Percentiles rank a stretch among this genome's conserved stretches.
These are phyloP conservation scores for Trichoderma atrobrunneum DNA, from an alignment of 2,329 filamentous ascomycete genomes.

Conservation along the genomic window DNA sequence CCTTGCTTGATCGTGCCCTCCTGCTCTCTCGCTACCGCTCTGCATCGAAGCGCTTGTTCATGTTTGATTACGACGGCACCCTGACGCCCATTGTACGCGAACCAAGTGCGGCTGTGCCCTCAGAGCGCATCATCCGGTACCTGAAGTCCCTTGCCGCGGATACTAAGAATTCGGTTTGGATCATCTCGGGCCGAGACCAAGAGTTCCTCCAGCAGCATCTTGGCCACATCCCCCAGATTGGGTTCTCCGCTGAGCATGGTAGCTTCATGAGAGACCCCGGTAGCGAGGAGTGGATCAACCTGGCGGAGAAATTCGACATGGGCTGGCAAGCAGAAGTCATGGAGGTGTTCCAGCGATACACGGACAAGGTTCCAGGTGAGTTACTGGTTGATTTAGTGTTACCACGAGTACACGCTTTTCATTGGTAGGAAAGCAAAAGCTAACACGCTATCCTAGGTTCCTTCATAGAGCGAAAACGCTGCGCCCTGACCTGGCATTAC, in stretches of 20 bases:
- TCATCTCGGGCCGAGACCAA: constrained; percentile 93
- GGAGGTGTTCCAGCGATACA: constrained; percentile 82
- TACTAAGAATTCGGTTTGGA: constrained; percentile 88
- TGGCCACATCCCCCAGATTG: constrained; percentile 83
- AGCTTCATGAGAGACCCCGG: constrained; percentile 88
- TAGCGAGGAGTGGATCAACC: constrained; percentile 77
- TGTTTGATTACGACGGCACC: constrained; percentile 99
- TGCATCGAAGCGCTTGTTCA: constrained; percentile 79
- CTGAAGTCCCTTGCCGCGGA: constrained; percentile 78
- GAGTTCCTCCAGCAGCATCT: constrained; percentile 87
- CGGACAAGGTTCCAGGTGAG: constrained; percentile 77
- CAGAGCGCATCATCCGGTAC: constrained; percentile 75
- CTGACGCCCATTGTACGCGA: constrained; percentile 93
- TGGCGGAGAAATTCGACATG: constrained; percentile 86
- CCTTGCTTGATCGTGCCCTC: constrained; percentile 71
- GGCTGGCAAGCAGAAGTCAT: constrained; percentile 86
- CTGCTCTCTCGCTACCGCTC: constrained; percentile 72
- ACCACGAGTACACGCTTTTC: neutral
- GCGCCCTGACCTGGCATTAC: constrained; percentile 96
- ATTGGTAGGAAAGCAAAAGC: neutral
- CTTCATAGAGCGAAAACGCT: constrained; percentile 91
- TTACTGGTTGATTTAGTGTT: constrained; percentile 10
- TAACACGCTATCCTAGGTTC: constrained; percentile 55
- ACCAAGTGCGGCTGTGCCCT: constrained; percentile 83
- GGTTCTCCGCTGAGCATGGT: constrained; percentile 95